Conservation (phyloP, 2,329 filamentous ascomycete species). For the Fusarium chlamydosporum region DNA sequence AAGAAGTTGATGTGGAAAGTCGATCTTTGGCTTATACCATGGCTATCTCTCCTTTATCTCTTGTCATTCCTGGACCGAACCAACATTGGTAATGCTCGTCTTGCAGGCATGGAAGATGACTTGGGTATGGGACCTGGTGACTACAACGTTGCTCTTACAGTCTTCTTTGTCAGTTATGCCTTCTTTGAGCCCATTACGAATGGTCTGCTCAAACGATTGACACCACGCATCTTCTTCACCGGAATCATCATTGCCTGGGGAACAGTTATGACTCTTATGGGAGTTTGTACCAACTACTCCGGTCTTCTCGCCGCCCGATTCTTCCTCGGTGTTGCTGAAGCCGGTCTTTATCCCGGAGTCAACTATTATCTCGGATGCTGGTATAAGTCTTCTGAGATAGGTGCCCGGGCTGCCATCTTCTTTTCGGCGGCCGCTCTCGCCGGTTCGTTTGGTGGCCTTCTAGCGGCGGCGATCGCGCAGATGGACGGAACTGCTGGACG, state of each 20-base stretch:
- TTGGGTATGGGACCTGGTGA: slow-evolving; percentile 53
- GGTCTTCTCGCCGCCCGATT: slow-evolving; percentile 66
- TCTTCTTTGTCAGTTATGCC: slow-evolving; percentile 80
- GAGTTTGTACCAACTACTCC: slow-evolving; percentile 60
- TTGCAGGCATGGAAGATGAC: slow-evolving; percentile 41
- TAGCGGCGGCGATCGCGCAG: slow-evolving; percentile 76
- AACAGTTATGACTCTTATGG: slow-evolving; percentile 64
- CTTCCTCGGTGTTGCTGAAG: slow-evolving; percentile 75
- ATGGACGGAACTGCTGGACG: slow-evolving; percentile 72
- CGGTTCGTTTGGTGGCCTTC: slow-evolving; percentile 78
- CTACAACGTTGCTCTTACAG: slow-evolving; percentile 70
- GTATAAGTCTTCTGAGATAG: slow-evolving; percentile 83
- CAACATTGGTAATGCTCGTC: slow-evolving; percentile 66
- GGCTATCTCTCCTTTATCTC: slow-evolving; percentile 69
- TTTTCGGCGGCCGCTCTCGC: slow-evolving; percentile 84
- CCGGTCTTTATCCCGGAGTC: slow-evolving; percentile 76
- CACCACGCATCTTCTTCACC: slow-evolving; percentile 74
- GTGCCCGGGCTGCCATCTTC: slow-evolving; percentile 78
- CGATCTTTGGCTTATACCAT: slow-evolving; percentile 70
- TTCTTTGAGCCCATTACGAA: slow-evolving; percentile 76
- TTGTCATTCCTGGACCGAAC: slow-evolving; percentile 62
- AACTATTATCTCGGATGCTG: slow-evolving; percentile 80
- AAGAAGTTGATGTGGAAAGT: slow-evolving; percentile 69
- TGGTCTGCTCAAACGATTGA: slow-evolving; percentile 73
- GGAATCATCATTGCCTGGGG: slow-evolving; percentile 74